Conservation (phyloP, 2,329 filamentous ascomycete genomes). For the Ophiostoma angusticollis region DNA sequence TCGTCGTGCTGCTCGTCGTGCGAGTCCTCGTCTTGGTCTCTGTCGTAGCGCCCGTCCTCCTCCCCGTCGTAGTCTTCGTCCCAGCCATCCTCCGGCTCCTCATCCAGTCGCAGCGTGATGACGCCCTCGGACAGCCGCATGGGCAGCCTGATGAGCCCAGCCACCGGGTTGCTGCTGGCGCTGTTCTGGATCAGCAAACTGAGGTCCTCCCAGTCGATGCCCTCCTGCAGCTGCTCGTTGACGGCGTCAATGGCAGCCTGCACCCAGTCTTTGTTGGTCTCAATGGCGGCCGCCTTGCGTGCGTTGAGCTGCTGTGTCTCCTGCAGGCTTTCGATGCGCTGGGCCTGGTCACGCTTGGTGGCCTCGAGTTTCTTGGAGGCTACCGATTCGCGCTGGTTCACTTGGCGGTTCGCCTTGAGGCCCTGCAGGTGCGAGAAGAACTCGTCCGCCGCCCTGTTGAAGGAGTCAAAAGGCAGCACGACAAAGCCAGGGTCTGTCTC, state of each 20-base stretch:
- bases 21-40: conserved; percentile 32
- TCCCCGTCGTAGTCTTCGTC: conserved; percentile 33
- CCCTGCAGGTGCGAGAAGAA: conserved; percentile 96
- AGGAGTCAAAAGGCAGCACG: conserved; percentile 67
- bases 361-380: conserved; percentile 77
- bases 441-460: conserved; percentile 88
- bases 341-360: conserved; percentile 72
- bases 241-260: conserved; percentile 88
- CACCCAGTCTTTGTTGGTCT: conserved; percentile 80
- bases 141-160: conserved; percentile 73
- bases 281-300: conserved; percentile 78
- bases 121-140: conserved; percentile 84
- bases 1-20: conserved; percentile 26
- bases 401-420: conserved; percentile 72
- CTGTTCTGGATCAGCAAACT: conserved; percentile 79
- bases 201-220: conserved; percentile 97
- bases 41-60: conserved; percentile 51
- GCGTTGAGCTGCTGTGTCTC: conserved; percentile 70
- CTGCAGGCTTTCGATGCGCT: conserved; percentile 72
- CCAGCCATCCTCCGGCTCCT: conserved; percentile 47
- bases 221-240: conserved; percentile 79
- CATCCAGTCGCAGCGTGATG: conserved; percentile 65
- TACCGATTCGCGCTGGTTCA: conserved; percentile 68
- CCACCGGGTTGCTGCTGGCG: conserved; percentile 72
- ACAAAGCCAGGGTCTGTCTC: conserved; percentile 50